phyloP scores from a whole-genome alignment of 2,329 filamentous ascomycete genomes.

The Cryphonectria parasitica region DNA sequence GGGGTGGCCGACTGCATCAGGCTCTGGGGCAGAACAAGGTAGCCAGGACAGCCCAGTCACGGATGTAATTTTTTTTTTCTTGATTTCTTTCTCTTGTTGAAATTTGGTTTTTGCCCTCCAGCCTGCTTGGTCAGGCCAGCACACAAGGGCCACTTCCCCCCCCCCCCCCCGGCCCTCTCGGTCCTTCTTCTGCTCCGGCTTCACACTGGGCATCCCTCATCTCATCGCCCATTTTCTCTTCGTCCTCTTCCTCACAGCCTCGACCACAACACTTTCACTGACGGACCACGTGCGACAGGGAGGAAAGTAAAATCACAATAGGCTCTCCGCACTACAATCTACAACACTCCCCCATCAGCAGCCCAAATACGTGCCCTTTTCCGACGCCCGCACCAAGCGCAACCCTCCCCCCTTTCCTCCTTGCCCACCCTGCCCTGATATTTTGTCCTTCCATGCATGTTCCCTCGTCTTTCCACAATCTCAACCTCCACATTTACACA shows the following conservation, averaged over 20 bases:
- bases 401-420: background rate
- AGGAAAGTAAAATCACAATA: background rate
- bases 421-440: background rate
- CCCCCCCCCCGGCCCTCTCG: too few species aligned
- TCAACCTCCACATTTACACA: background rate
- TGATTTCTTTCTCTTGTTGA: too few species aligned
- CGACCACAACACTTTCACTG: background rate
- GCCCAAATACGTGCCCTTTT: background rate
- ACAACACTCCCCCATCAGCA: background rate
- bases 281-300: background rate
- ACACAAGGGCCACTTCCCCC: too few species aligned
- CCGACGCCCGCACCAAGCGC: background rate
- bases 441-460: conserved; percentile 8
- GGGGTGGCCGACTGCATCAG: background rate
- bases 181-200: background rate
- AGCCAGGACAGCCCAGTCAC: background rate
- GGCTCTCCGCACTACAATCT: background rate
- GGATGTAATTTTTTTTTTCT: background rate
- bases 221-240: background rate
- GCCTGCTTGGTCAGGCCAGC: background rate
- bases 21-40: background rate
- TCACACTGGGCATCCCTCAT: background rate
- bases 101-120: background rate
- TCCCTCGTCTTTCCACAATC: conserved; percentile 2
- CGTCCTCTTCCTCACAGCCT: background rate